Evolutionary conservation across 2,329 filamentous ascomycete genomes (phyloP), one percentile per base, ranked within the genome.

Genomic region (Piedraia hortae): DNA sequence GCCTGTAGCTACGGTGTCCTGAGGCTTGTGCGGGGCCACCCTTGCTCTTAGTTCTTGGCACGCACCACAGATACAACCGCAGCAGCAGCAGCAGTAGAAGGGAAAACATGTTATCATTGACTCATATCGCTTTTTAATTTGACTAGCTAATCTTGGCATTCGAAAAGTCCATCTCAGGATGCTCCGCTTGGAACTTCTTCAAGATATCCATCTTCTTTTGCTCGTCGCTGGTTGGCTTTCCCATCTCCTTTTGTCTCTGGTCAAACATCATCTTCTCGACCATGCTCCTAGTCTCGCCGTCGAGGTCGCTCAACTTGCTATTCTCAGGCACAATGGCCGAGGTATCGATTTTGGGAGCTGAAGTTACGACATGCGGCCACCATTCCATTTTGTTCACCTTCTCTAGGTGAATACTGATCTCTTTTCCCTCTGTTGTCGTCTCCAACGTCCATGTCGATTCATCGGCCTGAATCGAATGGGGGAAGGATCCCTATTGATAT

Each of bases 251-350:
- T 54, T 93, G 80, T 34, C 73, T 59, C 57, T 97, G 85, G 53
- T 97, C 85, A 39, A 62, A 97, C 85, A 97, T 97, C 85, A 97
- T 97, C 63, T 97, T 97, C 64, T 97, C 85, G 19, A 97, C 85
- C 82, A 97, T 93, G 27, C 67, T 62, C 31, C 85, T 62, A 24
- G 85, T 97, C 56, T 89, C 73, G 28, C 85, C 85, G 42, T 93
- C 82, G 34, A 97, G 54, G 45, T 97, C 85, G 26, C 72, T 68
- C 39, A 97, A 56, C 46, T 78, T 89, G 42, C 70, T 80, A 43
- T 71, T 80, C 50, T 93, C 85, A 11, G 85, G 85, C 43, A 68
- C 63, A 48, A 97, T 93, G 55, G 90, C 91, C 37, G 69, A 68
- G 16, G 88, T 77, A 50, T 97, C 85, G 47, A 97, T 89, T 49